Conservation (phyloP, 2,329 filamentous ascomycete genomes). For the Ophiocordyceps australis region DNA sequence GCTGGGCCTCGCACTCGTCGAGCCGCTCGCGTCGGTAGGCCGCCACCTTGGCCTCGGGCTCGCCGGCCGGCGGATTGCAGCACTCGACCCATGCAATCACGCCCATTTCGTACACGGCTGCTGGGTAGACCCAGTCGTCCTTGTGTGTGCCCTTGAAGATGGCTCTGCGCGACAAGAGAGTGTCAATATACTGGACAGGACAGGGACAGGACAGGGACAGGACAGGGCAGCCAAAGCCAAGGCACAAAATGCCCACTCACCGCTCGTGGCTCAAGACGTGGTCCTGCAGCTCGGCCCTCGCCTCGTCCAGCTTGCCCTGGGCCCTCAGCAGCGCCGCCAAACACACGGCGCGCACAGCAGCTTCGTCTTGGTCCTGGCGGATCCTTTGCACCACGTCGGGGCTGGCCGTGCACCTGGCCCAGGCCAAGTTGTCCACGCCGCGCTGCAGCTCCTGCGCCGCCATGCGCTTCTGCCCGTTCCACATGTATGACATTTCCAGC, state of each 20-base stretch:
- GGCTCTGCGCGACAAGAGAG: too few species aligned
- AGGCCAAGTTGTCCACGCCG: slow-evolving; percentile 45
- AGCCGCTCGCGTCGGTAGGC: slow-evolving; percentile 27
- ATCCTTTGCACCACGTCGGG: slow-evolving; percentile 23
- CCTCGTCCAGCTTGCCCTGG: slow-evolving; percentile 42
- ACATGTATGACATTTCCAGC: slow-evolving; percentile 86
- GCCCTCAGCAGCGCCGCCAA: slow-evolving; percentile 48
- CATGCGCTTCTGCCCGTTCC: slow-evolving; percentile 82
- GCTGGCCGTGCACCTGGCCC: slow-evolving; percentile 37
- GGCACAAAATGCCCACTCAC: too few species aligned
- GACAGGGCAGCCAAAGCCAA: not conserved
- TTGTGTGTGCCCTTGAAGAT: slow-evolving; percentile 39
- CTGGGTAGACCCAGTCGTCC: slow-evolving; percentile 55
- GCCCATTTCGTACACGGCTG: slow-evolving; percentile 73
- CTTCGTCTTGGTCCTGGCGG: slow-evolving; percentile 36
- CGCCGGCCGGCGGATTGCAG: slow-evolving; percentile 17
- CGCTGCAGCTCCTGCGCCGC: slow-evolving; percentile 40
- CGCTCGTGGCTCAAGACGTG: slow-evolving; percentile 48
- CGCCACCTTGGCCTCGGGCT: slow-evolving; percentile 11
- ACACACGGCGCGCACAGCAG: slow-evolving; percentile 47
- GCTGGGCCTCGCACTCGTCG: slow-evolving; percentile 41
- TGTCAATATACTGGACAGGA: too few species aligned
- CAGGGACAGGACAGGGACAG: not conserved
- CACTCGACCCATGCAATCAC: slow-evolving; percentile 63
- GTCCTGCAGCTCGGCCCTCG: slow-evolving; percentile 43